These are phyloP conservation scores for Fraxinus americana DNA, from an alignment of 257 asterid genomes.

Conservation along the genomic window DNA sequence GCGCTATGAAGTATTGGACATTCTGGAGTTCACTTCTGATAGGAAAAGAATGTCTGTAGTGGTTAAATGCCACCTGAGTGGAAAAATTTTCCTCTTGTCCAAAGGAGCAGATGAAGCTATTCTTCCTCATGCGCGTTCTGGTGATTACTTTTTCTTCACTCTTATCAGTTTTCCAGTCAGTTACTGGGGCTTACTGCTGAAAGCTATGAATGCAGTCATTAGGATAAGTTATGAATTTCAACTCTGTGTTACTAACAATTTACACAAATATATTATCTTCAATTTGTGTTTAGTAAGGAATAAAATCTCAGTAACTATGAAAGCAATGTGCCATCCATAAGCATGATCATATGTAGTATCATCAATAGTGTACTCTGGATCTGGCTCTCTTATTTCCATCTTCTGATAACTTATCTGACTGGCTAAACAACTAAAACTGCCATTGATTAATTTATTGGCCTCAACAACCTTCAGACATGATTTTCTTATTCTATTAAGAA, in stretches of 20 bases:
- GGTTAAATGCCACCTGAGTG: conserved; percentile 68
- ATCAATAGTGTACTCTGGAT: not conserved
- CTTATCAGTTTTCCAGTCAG: conserved; percentile 7
- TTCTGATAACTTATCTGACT: not conserved
- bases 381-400: not conserved
- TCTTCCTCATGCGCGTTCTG: conserved; percentile 73
- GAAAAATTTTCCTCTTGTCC: conserved; percentile 69
- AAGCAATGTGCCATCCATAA: conserved; percentile 12
- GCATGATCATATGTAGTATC: not conserved
- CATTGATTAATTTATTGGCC: not conserved
- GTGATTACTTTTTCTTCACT: conserved; percentile 44
- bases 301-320: conserved; percentile 10
- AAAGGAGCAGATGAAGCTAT: conserved; percentile 98
- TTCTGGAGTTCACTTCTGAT: conserved; percentile 94
- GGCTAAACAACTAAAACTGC: not conserved
- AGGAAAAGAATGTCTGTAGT: conserved; percentile 97
- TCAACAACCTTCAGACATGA: not conserved
- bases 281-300: not conserved
- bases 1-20: conserved; percentile 86
- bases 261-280: conserved; percentile 1
- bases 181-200: not conserved
- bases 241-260: conserved; percentile 15
- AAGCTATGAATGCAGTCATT: not conserved
- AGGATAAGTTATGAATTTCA: not conserved
- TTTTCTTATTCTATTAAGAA: not conserved